phyloP scores from a whole-genome alignment of 768 basidiomycete species.

The Tephrocybe sp. region DNA sequence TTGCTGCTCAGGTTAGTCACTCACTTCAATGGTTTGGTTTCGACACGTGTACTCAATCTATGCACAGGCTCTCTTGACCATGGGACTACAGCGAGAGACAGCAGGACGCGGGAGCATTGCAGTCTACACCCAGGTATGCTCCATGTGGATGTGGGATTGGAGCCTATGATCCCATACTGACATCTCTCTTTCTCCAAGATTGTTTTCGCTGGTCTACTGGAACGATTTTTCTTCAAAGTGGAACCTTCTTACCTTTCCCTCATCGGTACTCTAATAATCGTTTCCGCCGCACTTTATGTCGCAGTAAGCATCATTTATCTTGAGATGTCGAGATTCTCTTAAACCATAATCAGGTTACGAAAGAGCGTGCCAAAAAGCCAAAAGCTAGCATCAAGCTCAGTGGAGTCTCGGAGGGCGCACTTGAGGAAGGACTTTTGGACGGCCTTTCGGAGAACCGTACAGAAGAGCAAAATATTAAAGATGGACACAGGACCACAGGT shows the following conservation, averaged over 20 bases:
- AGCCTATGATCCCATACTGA: background rate
- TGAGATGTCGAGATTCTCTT: background rate
- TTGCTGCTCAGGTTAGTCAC: constrained; percentile 49
- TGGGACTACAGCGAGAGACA: constrained; percentile 48
- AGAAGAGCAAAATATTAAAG: background rate
- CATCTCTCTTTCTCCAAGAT: constrained; percentile 34
- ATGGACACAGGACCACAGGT: background rate
- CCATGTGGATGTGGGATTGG: background rate
- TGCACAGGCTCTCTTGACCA: constrained; percentile 46
- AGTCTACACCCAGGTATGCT: constrained; percentile 36
- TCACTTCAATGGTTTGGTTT: constrained; percentile 34
- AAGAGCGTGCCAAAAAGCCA: constrained; percentile 1
- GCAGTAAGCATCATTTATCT: constrained; percentile 41
- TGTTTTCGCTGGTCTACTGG: constrained; percentile 64
- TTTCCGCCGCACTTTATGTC: constrained; percentile 60
- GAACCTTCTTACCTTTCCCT: constrained; percentile 57
- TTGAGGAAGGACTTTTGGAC: constrained; percentile 13
- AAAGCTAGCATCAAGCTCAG: constrained; percentile 5
- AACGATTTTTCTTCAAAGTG: constrained; percentile 62
- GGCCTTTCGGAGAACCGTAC: background rate
- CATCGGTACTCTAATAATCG: constrained; percentile 62
- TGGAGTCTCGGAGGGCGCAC: constrained; percentile 3
- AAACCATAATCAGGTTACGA: constrained; percentile 6
- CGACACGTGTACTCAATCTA: background rate
- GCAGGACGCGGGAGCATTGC: constrained; percentile 56